phyloP scores from a whole-genome alignment of 139 green algal genomes.

The Microglena sp. region DNA sequence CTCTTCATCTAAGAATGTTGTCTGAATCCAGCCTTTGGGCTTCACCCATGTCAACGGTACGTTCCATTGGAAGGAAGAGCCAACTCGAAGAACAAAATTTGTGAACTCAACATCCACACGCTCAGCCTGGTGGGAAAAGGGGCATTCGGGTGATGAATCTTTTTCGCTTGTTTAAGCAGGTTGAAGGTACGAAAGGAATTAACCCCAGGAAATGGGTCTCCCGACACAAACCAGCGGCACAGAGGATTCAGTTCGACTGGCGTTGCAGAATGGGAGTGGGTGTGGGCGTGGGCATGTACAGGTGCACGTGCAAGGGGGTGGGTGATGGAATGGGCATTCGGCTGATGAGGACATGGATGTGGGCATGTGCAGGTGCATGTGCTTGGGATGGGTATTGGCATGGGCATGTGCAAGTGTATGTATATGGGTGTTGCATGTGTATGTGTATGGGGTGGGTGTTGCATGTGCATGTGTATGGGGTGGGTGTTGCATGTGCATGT shows the following conservation, averaged over 20 bases:
- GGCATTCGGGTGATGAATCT: too few species aligned
- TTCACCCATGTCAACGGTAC: constrained; percentile 8
- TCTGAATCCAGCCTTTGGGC: constrained; percentile 38
- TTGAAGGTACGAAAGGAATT: too few species aligned
- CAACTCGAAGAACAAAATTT: constrained; percentile 1
- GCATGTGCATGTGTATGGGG: neutral
- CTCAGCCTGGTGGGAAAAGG: neutral
- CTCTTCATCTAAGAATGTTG: constrained; percentile 67
- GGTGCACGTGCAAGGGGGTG: too few species aligned
- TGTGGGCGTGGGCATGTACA: neutral
- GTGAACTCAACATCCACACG: constrained; percentile 6
- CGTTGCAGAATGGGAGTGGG: too few species aligned
- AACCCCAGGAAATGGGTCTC: too few species aligned
- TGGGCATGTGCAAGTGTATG: neutral
- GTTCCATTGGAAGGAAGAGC: neutral
- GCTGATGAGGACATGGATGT: too few species aligned
- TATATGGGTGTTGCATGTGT: neutral
- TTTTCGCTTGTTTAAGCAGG: too few species aligned
- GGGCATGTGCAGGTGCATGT: neutral
- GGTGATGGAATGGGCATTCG: neutral
- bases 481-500: neutral
- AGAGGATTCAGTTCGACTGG: too few species aligned
- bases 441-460: neutral
- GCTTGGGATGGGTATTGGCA: neutral
- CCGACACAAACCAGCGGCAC: too few species aligned